Evolutionary conservation across 2,329 filamentous ascomycete genomes (phyloP), one percentile per base, ranked within the genome.

Genomic region (Phoma sp.): DNA sequence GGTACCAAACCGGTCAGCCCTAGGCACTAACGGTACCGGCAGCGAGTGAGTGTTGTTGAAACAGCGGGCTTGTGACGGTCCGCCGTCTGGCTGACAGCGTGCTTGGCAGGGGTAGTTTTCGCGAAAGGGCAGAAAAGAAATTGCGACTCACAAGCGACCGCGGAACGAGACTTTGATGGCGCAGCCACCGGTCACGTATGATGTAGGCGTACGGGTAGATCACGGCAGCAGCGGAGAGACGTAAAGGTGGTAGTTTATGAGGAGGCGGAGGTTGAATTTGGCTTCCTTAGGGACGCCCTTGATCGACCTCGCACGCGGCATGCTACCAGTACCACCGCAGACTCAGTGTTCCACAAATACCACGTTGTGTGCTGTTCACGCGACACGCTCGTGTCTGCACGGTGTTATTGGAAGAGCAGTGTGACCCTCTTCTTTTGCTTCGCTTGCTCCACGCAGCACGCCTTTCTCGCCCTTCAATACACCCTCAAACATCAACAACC

Each of bases 311-410:
- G 44, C 38, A 24, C 15, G 12, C 19, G 22, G 24, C 25, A 32
- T 21, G 17, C 2, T 32, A 33, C 32, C 31, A 4, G 31, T n/a
- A 10, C 19, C 38, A 38, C 24, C 17, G 12, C 33, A 17, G n/a
- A 22, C 15, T 32, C 10, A 3, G 25, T 6, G 52, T 51, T 22
- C 36, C 43, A 55, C 52, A 27, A n/a, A 51, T 32, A 36, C 22
- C 47, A 50, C 32, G 36, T 25, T 43, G 46, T 51, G 47, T 17
- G 36, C 22, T 36, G 38, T 47, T 43, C 43, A 57, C 48, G 54
- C 55, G 39, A 50, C 29, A 21, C 17, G 35, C 50, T 57, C 55
- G 55, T 57, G 55, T 57, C 55, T 57, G 55, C 55, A 57, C 40
- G 21, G 21, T 36, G n/a, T 29, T 57, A 57, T 57, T 52, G 54